Percentiles rank a stretch among this genome's conserved stretches.
Evolutionary conservation across 1,284 basidiomycete genomes (phyloP).

Genomic region (Jaminaea rosea): DNA sequence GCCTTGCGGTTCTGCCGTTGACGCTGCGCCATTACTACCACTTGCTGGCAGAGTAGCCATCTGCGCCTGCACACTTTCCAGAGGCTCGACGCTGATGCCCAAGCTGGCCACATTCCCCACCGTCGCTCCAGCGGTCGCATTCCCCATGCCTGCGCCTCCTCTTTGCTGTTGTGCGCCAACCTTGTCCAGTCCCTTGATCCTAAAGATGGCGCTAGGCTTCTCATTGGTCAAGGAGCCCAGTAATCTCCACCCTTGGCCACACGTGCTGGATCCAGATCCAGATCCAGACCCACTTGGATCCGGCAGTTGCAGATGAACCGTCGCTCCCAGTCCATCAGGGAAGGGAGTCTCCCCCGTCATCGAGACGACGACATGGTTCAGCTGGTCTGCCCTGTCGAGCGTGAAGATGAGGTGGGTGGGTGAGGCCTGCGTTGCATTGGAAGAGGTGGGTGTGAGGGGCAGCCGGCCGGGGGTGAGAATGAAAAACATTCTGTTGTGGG

Average conservation of each 20-base stretch:
- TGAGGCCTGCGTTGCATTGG: constrained; percentile 41
- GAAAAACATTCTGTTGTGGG: constrained; percentile 46
- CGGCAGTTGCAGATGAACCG: constrained; percentile 25
- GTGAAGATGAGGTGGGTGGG: constrained; percentile 42
- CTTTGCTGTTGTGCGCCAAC: neutral
- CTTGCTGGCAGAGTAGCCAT: constrained; percentile 14
- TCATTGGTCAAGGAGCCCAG: constrained; percentile 20
- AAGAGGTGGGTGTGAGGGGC: constrained; percentile 29
- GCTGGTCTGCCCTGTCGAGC: constrained; percentile 25
- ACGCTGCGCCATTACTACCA: too few relatives aligned
- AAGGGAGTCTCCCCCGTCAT: constrained; percentile 42
- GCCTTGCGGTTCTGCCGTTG: neutral
- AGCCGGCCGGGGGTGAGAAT: constrained; percentile 39
- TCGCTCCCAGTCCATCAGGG: constrained; percentile 37
- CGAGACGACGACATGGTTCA: constrained; percentile 41
- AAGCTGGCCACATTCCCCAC: constrained; percentile 20
- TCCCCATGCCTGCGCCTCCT: neutral
- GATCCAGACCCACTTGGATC: neutral
- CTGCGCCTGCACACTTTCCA: constrained; percentile 27
- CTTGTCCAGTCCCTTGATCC: constrained; percentile 5
- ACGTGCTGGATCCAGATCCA: constrained; percentile 36
- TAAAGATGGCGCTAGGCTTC: constrained; percentile 45
- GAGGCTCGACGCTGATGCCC: constrained; percentile 40
- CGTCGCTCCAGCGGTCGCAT: constrained; percentile 1
- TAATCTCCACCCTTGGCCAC: constrained; percentile 15